These are phyloP conservation scores for Favolaschia claudopus DNA, from an alignment of 768 basidiomycete species.

Conservation along the genomic window DNA sequence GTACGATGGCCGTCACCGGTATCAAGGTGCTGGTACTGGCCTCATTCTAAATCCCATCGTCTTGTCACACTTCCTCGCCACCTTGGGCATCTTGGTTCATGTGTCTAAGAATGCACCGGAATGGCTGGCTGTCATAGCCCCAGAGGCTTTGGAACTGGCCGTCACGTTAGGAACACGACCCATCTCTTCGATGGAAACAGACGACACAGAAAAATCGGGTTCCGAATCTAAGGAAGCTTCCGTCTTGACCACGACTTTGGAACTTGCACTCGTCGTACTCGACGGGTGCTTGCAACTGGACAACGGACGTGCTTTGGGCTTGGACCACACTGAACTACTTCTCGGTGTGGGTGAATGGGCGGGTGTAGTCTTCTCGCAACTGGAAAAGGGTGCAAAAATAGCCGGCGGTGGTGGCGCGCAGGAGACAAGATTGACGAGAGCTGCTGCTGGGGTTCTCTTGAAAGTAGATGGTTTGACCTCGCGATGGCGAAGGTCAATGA, in stretches of 20 bases:
- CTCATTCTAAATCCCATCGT: slow-evolving; percentile 83
- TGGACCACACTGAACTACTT: slow-evolving; percentile 78
- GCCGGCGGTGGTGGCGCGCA: slow-evolving; percentile 72
- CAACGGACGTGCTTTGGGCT: slow-evolving; percentile 72
- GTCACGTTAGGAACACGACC: slow-evolving; percentile 78
- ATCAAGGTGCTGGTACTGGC: slow-evolving; percentile 80
- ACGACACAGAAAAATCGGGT: slow-evolving; percentile 36
- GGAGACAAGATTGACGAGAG: slow-evolving; percentile 67
- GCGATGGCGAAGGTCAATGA: slow-evolving; percentile 73
- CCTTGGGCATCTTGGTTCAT: slow-evolving; percentile 82
- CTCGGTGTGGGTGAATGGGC: slow-evolving; percentile 87
- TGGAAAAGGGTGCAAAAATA: slow-evolving; percentile 71
- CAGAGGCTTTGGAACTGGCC: slow-evolving; percentile 84
- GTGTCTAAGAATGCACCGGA: slow-evolving; percentile 81
- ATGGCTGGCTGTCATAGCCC: slow-evolving; percentile 83
- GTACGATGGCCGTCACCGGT: slow-evolving; percentile 60
- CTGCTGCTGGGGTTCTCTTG: slow-evolving; percentile 81
- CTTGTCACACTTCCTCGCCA: slow-evolving; percentile 76
- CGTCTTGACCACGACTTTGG: slow-evolving; percentile 77
- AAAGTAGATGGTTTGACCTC: slow-evolving; percentile 78
- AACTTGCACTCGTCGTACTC: slow-evolving; percentile 78
- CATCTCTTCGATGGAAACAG: slow-evolving; percentile 49
- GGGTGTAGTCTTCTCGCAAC: slow-evolving; percentile 61
- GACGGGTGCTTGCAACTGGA: slow-evolving; percentile 82
- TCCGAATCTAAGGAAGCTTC: slow-evolving; percentile 66